These are phyloP conservation scores for Globisporangium mamillatum DNA, from an alignment of 352 stramenopile species.

Conservation along the genomic window DNA sequence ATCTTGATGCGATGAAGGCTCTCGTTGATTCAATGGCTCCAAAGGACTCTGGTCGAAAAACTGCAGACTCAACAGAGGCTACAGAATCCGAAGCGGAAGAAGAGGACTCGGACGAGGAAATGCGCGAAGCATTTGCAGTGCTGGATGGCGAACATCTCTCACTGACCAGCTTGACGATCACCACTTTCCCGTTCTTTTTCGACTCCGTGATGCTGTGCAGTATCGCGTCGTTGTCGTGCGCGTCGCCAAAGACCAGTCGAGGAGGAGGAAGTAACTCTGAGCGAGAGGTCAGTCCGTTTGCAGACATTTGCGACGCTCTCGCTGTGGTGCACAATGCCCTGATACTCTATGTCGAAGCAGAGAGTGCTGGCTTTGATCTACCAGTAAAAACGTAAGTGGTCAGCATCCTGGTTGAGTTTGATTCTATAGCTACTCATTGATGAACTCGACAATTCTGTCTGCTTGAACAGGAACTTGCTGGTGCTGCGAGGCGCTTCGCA, in stretches of 20 bases:
- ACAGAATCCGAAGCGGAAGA: conserved; percentile 22
- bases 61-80: conserved; percentile 12
- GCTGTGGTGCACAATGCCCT: conserved; percentile 39
- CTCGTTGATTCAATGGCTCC: conserved; percentile 27
- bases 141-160: conserved; percentile 54
- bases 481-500: conserved; percentile 39
- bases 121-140: conserved; percentile 24
- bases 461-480: conserved; percentile 29
- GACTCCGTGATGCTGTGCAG: conserved; percentile 54
- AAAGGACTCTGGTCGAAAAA: background rate
- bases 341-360: conserved; percentile 45
- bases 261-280: background rate
- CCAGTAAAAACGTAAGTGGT: conserved; percentile 37
- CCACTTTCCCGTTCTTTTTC: conserved; percentile 58
- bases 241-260: conserved; percentile 25
- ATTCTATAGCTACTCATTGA: background rate
- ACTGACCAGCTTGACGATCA: conserved; percentile 62
- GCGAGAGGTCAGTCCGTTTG: conserved; percentile 29
- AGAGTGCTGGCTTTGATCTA: conserved; percentile 49
- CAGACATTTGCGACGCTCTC: conserved; percentile 37
- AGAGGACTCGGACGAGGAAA: conserved; percentile 26
- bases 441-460: background rate
- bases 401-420: background rate
- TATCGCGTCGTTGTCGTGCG: conserved; percentile 44
- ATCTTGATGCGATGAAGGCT: conserved; percentile 46